These are phyloP conservation scores for Crithidia acanthocephali DNA, from an alignment of 208 protist genomes.

Conservation along the genomic window DNA sequence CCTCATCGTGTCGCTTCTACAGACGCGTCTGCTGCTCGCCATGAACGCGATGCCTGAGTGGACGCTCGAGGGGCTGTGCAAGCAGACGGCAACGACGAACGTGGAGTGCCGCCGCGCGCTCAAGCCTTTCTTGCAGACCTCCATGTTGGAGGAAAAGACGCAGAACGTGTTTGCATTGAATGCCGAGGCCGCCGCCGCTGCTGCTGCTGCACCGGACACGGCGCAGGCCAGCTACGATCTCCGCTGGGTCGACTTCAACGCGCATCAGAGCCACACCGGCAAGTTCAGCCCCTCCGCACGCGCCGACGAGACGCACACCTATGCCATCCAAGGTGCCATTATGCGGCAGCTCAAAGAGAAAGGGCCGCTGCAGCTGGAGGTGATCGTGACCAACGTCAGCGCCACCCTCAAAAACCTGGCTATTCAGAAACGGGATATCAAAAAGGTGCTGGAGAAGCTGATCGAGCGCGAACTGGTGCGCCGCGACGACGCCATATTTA, in stretches of 20 bases:
- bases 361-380: constrained; percentile 21
- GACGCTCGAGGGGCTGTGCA: constrained; percentile 23
- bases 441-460: constrained; percentile 34
- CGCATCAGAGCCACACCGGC: constrained; percentile 29
- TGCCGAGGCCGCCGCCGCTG: neutral
- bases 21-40: constrained; percentile 26
- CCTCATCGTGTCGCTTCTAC: constrained; percentile 28
- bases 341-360: constrained; percentile 25
- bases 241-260: constrained; percentile 20
- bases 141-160: constrained; percentile 21
- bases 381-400: constrained; percentile 10
- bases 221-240: constrained; percentile 23
- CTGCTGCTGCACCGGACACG: neutral
- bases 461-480: constrained; percentile 35
- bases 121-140: constrained; percentile 25
- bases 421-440: constrained; percentile 28
- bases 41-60: constrained; percentile 30
- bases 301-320: constrained; percentile 25
- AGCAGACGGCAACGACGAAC: neutral
- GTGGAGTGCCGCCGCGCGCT: constrained; percentile 30
- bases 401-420: constrained; percentile 10
- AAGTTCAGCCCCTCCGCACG: constrained; percentile 24
- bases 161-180: constrained; percentile 9
- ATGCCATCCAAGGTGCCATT: constrained; percentile 24
- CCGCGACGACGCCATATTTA: constrained; percentile 21